Evolutionary conservation across 352 stramenopile species (phyloP), one percentile per base, ranked within the genome.

Genomic region (Halophytophthora polymorphica): DNA sequence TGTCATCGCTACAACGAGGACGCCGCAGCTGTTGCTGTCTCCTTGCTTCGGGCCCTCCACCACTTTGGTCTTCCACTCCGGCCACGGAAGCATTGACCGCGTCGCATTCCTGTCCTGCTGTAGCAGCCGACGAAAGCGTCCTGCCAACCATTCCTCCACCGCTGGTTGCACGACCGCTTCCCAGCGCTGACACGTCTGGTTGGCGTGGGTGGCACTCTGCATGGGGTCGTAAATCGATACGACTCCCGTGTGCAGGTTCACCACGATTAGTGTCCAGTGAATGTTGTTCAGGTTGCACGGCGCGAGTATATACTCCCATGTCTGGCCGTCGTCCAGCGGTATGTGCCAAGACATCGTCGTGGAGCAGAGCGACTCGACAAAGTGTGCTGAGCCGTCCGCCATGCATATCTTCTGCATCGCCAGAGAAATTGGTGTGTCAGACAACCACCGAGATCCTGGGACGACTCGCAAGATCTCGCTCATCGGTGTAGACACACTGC

Each of bases 181-280:
- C 2, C 21, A 14, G 3, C 45, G 31, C 2, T 3, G 40, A 7
- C 34, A 10, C 12, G 45, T 18, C 14, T 21, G 17, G n/a, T 10
- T 33, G 31, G 35, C 15, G 33, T 34, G 43, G 13, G 3, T 13
- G 8, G 42, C 21, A 34, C 31, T 52, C 19, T 52, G 14, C 2
- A 52, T 34, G 4, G 45, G 45, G 19, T 52, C 45, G 15, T 44
- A 52, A 15, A 52, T 37, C 22, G 23, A 11, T 14, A 34, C 34
- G 22, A 35, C 43, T n/a, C 33, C 36, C 10, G 45, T 35, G 10
- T 23, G 8, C 12, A 52, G 6, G 29, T 50, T 31, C 10, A 50
- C 31, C 8, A 50, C n/a, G 4, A 36, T 23, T 2, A 52, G 19
- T 6, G 45, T 52, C 45, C 45, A 52, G 34, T 52, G 22, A 17